phyloP scores from a whole-genome alignment of 2,329 filamentous ascomycete genomes.

The Ophiostoma novo-ulmi region DNA sequence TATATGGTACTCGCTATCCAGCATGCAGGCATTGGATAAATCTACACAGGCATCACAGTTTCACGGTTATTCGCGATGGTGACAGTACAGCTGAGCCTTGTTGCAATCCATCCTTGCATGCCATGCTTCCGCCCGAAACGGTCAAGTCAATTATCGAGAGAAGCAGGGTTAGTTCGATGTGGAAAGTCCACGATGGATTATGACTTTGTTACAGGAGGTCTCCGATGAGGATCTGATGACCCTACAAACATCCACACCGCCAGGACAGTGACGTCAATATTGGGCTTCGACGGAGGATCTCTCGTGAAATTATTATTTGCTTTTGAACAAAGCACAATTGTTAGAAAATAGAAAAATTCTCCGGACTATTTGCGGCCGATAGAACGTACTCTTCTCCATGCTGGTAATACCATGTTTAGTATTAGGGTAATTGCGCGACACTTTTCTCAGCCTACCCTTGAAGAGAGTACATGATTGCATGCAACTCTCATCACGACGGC shows the following conservation, averaged over 20 bases:
- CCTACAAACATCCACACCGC: not conserved
- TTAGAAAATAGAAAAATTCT: no score
- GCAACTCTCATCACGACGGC: not conserved
- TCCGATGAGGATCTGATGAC: not conserved
- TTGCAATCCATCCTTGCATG: not conserved
- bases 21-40: not conserved
- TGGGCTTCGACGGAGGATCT: slow-evolving; percentile 7
- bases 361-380: not conserved
- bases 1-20: not conserved
- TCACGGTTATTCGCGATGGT: not conserved
- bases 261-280: slow-evolving; percentile 6
- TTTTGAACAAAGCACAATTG: no score
- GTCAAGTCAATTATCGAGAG: not conserved
- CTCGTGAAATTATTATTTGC: not conserved
- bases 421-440: not conserved
- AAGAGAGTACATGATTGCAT: not conserved
- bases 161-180: not conserved
- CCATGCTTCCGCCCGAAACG: not conserved
- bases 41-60: not conserved
- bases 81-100: not conserved
- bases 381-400: not conserved
- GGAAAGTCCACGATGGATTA: not conserved
- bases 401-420: not conserved
- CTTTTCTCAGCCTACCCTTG: not conserved
- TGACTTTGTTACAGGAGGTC: not conserved